Percentiles rank a stretch among this genome's conserved stretches.
phyloP scores from a whole-genome alignment of 495 filamentous ascomycete species.

The Xylaria sp. region DNA sequence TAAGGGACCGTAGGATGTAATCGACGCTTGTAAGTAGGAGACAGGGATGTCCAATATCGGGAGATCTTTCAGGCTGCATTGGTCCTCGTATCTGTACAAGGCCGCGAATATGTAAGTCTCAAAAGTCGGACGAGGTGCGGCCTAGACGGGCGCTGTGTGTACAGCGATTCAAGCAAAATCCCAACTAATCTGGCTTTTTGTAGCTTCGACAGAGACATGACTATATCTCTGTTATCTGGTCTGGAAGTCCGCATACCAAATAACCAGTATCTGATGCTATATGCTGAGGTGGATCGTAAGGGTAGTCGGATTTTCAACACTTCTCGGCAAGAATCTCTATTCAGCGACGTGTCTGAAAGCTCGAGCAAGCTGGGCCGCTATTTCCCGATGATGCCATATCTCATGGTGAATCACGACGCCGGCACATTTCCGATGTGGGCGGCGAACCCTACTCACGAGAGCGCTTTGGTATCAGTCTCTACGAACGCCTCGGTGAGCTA shows the following conservation, averaged over 20 bases:
- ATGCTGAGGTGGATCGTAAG: background rate
- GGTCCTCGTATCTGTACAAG: background rate
- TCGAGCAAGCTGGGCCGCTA: background rate
- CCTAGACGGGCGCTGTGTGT: background rate
- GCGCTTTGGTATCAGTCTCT: background rate
- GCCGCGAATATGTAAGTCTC: background rate
- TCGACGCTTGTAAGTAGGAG: background rate
- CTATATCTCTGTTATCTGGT: background rate
- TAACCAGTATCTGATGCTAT: background rate
- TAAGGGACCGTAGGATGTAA: background rate
- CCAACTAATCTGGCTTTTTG: background rate
- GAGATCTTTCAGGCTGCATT: background rate
- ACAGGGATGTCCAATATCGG: background rate
- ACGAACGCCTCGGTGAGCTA: background rate
- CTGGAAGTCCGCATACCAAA: background rate
- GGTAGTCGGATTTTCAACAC: background rate
- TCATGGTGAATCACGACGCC: conserved; percentile 3
- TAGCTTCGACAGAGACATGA: background rate
- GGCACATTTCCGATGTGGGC: background rate
- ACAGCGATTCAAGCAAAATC: background rate
- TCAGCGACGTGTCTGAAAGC: background rate
- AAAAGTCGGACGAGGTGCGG: background rate
- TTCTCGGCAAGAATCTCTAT: background rate
- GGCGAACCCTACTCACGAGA: background rate
- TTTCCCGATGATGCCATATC: background rate